A percentile compares a stretch with the other conserved stretches of the same genome.
These are phyloP conservation scores for Afroboletus lepidellus DNA, from an alignment of 1,284 basidiomycete species.

Conservation along the genomic window DNA sequence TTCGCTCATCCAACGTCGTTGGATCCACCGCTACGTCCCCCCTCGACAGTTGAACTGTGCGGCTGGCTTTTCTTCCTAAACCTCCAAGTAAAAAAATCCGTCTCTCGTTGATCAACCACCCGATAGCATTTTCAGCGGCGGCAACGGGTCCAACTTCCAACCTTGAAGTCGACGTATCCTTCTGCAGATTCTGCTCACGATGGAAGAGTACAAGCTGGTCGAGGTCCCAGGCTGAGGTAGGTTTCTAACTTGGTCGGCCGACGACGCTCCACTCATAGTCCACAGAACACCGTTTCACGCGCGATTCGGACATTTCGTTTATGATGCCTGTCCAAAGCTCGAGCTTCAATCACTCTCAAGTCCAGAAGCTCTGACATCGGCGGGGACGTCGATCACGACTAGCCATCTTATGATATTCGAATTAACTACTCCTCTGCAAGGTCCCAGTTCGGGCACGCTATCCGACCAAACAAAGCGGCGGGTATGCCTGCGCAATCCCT, in stretches of 20 bases:
- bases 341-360: not conserved
- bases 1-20: not conserved
- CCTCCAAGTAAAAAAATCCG: not conserved
- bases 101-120: too few species aligned
- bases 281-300: constrained; percentile 8
- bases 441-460: too few species aligned
- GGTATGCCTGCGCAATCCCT: too few species aligned
- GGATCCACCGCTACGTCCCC: too few species aligned
- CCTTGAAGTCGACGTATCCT: not conserved
- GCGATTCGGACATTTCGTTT: not conserved
- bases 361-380: not conserved
- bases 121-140: not conserved
- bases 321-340: not conserved
- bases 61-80: not conserved
- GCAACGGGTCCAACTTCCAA: too few species aligned
- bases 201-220: not conserved
- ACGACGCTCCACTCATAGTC: not conserved
- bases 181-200: too few species aligned
- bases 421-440: not conserved
- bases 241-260: not conserved
- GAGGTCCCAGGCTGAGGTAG: not conserved
- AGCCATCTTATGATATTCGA: constrained; percentile 5
- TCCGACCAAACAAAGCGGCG: too few species aligned
- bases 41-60: too few species aligned
- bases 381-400: not conserved